phyloP scores from a whole-genome alignment of 1,284 basidiomycete genomes.

The Puccinia sorghi region DNA sequence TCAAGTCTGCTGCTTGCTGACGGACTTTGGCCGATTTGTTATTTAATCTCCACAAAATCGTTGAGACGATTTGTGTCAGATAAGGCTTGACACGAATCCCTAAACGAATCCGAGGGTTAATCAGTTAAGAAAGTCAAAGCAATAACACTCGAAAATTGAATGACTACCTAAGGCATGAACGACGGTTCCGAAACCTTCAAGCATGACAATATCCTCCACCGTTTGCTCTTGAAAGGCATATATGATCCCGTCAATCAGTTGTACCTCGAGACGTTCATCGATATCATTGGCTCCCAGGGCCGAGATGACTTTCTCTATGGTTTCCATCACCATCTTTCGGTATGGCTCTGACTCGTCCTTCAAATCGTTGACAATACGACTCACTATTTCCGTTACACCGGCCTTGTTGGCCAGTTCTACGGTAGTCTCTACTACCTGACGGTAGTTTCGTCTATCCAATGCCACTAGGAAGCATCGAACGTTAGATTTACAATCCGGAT shows the following conservation, averaged over 20 bases:
- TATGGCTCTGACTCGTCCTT: slow-evolving; percentile 83
- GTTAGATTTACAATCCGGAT: slow-evolving; percentile 56
- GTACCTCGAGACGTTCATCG: slow-evolving; percentile 89
- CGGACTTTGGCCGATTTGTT: slow-evolving; percentile 99
- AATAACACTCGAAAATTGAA: slow-evolving; percentile 22
- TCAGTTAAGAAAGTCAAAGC: slow-evolving; percentile 8
- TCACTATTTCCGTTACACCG: slow-evolving; percentile 92
- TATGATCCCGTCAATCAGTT: slow-evolving; percentile 96
- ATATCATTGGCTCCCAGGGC: slow-evolving; percentile 93
- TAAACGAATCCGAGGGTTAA: slow-evolving; percentile 51
- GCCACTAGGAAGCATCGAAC: slow-evolving; percentile 79
- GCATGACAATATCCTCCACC: slow-evolving; percentile 96
- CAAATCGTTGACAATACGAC: slow-evolving; percentile 89
- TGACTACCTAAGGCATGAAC: slow-evolving; percentile 80
- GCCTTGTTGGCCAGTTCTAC: slow-evolving; percentile 96
- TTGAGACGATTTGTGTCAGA: slow-evolving; percentile 98
- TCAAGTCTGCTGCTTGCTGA: slow-evolving; percentile 96
- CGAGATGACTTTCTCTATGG: slow-evolving; percentile 92
- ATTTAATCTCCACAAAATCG: slow-evolving; percentile 96
- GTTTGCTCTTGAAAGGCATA: slow-evolving; percentile 99
- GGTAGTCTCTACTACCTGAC: slow-evolving; percentile 96
- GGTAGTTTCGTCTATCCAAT: slow-evolving; percentile 90
- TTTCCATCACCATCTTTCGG: slow-evolving; percentile 99
- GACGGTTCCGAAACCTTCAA: slow-evolving; percentile 96
- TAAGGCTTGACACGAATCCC: slow-evolving; percentile 98